These are phyloP conservation scores for Ogataea henricii DNA, from an alignment of 805 yeast genomes.

Conservation along the genomic window DNA sequence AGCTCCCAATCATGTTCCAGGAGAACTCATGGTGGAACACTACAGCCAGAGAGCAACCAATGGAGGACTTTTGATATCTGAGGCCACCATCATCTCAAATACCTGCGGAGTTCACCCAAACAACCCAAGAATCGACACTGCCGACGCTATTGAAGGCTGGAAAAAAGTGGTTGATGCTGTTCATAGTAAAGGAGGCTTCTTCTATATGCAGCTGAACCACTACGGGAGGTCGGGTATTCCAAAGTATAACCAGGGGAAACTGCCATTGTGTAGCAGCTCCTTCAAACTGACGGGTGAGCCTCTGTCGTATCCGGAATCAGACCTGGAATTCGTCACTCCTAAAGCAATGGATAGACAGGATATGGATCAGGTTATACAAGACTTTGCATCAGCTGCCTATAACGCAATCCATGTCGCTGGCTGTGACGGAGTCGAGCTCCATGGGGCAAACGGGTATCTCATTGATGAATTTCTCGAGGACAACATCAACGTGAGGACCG, in stretches of 20 bases:
- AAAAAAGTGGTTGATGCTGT: slow-evolving; percentile 45
- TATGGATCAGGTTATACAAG: slow-evolving; percentile 36
- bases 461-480: slow-evolving; percentile 41
- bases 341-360: slow-evolving; percentile 35
- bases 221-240: slow-evolving; percentile 44
- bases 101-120: slow-evolving; percentile 24
- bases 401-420: slow-evolving; percentile 38
- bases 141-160: slow-evolving; percentile 39
- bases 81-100: slow-evolving; percentile 37
- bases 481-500: slow-evolving; percentile 42
- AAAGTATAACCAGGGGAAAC: slow-evolving; percentile 11
- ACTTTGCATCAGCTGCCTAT: slow-evolving; percentile 33
- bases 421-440: slow-evolving; percentile 43
- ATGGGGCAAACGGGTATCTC: slow-evolving; percentile 44
- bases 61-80: slow-evolving; percentile 39
- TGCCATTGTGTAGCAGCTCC: slow-evolving; percentile 17
- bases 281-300: slow-evolving; percentile 13
- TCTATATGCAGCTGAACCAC: slow-evolving; percentile 47
- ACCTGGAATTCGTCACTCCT: slow-evolving; percentile 24
- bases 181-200: slow-evolving; percentile 43
- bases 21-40: slow-evolving; percentile 33
- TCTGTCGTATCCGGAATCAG: slow-evolving; percentile 6
- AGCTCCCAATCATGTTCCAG: slow-evolving; percentile 33
- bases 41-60: slow-evolving; percentile 35
- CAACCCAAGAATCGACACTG: slow-evolving; percentile 20